A percentile compares a stretch with the other conserved stretches of the same genome.
Evolutionary conservation across 192 early-diverging fungal genomes (phyloP).

Genomic region (Coemansia sp.): DNA sequence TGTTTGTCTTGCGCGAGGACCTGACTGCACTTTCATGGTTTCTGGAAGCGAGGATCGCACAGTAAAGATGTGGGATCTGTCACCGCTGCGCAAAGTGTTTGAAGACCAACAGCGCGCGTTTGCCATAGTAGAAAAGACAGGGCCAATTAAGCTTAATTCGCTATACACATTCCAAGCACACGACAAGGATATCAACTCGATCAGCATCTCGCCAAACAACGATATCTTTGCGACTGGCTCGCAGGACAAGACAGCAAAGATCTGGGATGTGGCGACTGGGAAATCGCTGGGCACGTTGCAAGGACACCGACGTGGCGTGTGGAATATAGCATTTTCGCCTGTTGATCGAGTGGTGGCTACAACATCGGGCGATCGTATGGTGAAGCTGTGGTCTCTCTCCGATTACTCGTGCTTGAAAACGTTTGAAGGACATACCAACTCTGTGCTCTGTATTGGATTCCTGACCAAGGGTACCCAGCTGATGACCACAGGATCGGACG

Average conservation of each 20-base stretch:
- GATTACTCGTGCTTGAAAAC: slow-evolving; percentile 91
- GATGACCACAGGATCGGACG: slow-evolving; percentile 85
- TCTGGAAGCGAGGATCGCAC: slow-evolving; percentile 94
- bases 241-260: slow-evolving; percentile 92
- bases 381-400: slow-evolving; percentile 91
- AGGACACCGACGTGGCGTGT: slow-evolving; percentile 95
- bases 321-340: slow-evolving; percentile 92
- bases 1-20: slow-evolving; percentile 73
- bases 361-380: slow-evolving; percentile 88
- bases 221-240: slow-evolving; percentile 89
- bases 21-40: slow-evolving; percentile 63
- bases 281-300: slow-evolving; percentile 73
- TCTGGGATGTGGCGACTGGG: slow-evolving; percentile 87
- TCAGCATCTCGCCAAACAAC: slow-evolving; percentile 89
- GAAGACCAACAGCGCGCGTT: slow-evolving; percentile 19
- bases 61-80: slow-evolving; percentile 89
- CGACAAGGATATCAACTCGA: slow-evolving; percentile 95
- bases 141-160: slow-evolving; percentile 47
- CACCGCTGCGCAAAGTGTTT: slow-evolving; percentile 43
- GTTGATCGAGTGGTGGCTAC: slow-evolving; percentile 93
- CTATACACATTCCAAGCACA: slow-evolving; percentile 92
- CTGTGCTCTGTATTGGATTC: slow-evolving; percentile 84
- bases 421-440: slow-evolving; percentile 97
- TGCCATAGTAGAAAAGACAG: slow-evolving; percentile 11
- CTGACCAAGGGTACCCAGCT: slow-evolving; percentile 86